Evolutionary conservation across 305 asterid genomes (phyloP).

Genomic region (Solanum chacoense): DNA sequence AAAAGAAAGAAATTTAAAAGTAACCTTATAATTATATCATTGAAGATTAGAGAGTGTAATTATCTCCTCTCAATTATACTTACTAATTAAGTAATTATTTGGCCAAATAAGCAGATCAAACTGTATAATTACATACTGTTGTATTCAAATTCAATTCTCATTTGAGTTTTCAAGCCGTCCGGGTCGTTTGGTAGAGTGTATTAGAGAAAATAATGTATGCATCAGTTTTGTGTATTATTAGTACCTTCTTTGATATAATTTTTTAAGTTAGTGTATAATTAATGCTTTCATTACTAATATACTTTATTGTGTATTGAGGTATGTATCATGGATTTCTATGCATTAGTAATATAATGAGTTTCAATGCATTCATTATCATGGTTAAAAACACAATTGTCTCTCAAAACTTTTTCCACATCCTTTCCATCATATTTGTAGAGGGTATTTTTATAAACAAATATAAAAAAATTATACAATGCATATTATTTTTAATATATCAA

Average conservation of each 20-base stretch:
- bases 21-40: background rate
- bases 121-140: background rate
- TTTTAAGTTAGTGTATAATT: fast-evolving
- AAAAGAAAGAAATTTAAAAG: background rate
- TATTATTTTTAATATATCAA: background rate
- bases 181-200: background rate
- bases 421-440: background rate
- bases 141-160: background rate
- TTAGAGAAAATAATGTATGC: no score
- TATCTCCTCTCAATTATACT: background rate
- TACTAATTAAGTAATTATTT: background rate
- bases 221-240: background rate
- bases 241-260: background rate
- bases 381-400: background rate
- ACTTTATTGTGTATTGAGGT: background rate
- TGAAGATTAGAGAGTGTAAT: background rate
- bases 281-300: background rate
- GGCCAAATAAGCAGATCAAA: background rate
- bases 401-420: background rate
- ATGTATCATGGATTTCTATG: background rate
- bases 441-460: background rate
- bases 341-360: background rate
- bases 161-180: fast-evolving
- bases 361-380: background rate
- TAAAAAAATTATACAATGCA: background rate